Conservation (phyloP, 2,329 filamentous ascomycete species). For the Trichoderma sp. region DNA sequence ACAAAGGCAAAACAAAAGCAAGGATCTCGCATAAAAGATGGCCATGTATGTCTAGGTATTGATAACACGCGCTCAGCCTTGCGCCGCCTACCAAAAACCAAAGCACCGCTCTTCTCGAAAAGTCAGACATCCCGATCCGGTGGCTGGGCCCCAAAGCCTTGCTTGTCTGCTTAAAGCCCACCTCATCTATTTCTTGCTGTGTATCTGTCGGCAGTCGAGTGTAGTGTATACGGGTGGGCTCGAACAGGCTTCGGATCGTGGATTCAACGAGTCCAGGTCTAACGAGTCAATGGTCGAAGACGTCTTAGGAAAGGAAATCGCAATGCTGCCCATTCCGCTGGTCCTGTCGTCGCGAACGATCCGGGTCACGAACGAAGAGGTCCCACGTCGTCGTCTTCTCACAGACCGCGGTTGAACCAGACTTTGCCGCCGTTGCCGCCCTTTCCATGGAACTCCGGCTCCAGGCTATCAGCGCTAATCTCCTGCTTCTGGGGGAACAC, state of each 20-base stretch:
- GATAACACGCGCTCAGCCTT: neutral
- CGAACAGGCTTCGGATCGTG: neutral
- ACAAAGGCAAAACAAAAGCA: neutral
- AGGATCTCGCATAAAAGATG: neutral
- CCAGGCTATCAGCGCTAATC: conserved; percentile 73
- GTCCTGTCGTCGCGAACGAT: neutral
- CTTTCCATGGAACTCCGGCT: conserved; percentile 81
- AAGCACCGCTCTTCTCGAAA: neutral
- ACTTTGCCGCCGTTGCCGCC: conserved; percentile 81
- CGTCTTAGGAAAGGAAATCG: neutral
- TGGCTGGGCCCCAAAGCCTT: neutral
- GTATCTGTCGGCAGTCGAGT: neutral
- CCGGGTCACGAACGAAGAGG: no score
- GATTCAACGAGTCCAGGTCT: neutral
- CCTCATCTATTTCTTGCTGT: neutral
- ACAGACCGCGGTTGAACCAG: conserved; percentile 97
- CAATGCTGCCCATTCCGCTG: neutral
- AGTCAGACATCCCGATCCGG: neutral
- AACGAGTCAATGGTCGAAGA: neutral
- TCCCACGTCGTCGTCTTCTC: conserved; percentile 32
- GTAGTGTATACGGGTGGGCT: neutral
- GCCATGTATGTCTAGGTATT: neutral
- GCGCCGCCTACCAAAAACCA: conserved; percentile 1
- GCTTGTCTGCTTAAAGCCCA: neutral
- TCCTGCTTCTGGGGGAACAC: conserved; percentile 91